Base-by-base conservation (phyloP, 148 eudicot genomes). In the Rhododendron williamsianum region DNA sequence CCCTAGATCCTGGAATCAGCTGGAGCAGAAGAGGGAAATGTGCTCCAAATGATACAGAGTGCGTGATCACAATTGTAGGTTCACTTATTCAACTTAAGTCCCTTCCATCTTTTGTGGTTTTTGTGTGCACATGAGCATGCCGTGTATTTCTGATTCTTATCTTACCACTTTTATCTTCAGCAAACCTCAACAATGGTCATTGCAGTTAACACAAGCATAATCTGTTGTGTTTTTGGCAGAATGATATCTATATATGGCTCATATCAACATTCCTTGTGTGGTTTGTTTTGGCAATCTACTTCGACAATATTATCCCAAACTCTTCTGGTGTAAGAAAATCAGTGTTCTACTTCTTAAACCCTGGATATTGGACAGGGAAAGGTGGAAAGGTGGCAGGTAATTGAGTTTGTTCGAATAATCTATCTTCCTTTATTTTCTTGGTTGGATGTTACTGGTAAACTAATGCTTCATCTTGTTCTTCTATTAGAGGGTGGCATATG, bases 251-350 rank as follows among this genome's bases (percentile, higher is more conserved):
- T 88, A 84, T 88, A 71, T 88, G 94, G 93, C 92, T 94, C 82
- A 45, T 90, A 65, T 83, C 87, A 16, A 90, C 93, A 38, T 96
- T 90, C 83, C 33, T 88, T 72, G 58, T 87, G 82, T 94, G 97
- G 98, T 90, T 92, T 85, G 82, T 89, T 77, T 89, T 97, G 90
- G 98, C 99, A 77, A 91, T 97, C 82, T 97, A 97, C 93, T 93
- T 97, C 8, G 98, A 95, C 90, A 95, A 97, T 87, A 92, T 95
- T 79, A 82, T 95, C 65, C 96, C 98, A 23, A 94, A 94, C 88
- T 84, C 94, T 58, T 90, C 92, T 87, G 98, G 99, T 81, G 96
- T 95, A 81, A 91, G 99, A 83, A 97, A 97, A 85, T 87, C 98
- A 12, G 48, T 87, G 51, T 85, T 91, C 82, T 97, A 97, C 90